Conservation (phyloP, 345 rosid species). For the Cardamine resedifolia region DNA sequence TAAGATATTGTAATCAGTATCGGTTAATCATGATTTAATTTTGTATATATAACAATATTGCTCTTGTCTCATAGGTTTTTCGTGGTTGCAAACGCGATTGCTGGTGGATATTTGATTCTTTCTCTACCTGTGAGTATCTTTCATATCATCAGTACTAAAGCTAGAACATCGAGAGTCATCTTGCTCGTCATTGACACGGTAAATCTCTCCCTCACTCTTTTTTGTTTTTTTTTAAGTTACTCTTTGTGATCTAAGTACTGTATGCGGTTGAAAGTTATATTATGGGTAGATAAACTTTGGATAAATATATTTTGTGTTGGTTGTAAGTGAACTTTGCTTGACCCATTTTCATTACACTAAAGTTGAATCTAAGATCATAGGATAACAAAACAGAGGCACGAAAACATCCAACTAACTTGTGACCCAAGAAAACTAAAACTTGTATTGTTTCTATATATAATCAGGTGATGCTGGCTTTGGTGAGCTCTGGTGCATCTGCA, state of each 20-base stretch:
- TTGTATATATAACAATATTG: background rate
- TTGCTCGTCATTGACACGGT: slow-evolving; percentile 60
- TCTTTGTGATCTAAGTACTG: background rate
- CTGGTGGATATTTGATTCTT: slow-evolving; percentile 63
- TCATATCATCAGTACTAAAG: slow-evolving; percentile 42
- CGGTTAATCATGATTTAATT: background rate
- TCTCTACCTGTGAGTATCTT: slow-evolving; percentile 61
- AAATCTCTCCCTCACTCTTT: slow-evolving; percentile 5
- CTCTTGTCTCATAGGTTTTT: slow-evolving; percentile 60
- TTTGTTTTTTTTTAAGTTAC: background rate
- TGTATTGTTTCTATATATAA: background rate
- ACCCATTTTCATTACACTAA: background rate
- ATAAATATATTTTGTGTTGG: background rate
- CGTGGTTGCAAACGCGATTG: slow-evolving; percentile 59
- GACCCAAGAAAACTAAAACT: background rate
- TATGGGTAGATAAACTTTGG: background rate
- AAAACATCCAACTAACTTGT: background rate
- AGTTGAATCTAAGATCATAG: background rate
- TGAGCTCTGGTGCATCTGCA: slow-evolving; percentile 39
- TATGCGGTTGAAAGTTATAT: background rate
- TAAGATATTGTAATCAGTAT: background rate
- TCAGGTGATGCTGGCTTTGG: slow-evolving; percentile 39
- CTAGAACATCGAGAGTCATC: slow-evolving; percentile 45
- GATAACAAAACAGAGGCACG: background rate
- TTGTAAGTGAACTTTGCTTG: background rate